These are phyloP conservation scores for Alternaria panax DNA, from an alignment of 2,329 filamentous ascomycete species.

Conservation along the genomic window DNA sequence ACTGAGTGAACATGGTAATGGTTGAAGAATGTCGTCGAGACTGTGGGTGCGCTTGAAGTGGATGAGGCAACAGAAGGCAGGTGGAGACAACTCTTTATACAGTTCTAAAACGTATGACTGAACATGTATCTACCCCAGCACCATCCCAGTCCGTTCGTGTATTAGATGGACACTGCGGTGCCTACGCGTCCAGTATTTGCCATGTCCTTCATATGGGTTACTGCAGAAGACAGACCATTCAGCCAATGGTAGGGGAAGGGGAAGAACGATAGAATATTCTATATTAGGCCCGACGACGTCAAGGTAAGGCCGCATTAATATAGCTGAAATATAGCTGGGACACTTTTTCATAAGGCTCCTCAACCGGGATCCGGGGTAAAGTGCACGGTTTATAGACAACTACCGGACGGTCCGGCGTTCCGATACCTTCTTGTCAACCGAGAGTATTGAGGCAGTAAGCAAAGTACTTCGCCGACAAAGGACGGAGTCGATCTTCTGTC, in stretches of 20 bases:
- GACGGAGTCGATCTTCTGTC: background rate
- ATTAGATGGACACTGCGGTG: slow-evolving; percentile 16
- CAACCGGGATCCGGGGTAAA: slow-evolving; percentile 21
- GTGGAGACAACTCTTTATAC: slow-evolving; percentile 26
- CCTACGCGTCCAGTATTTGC: slow-evolving; percentile 17
- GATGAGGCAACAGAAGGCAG: background rate
- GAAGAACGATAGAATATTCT: slow-evolving; percentile 30
- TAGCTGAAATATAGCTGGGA: slow-evolving; percentile 11
- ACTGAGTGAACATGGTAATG: slow-evolving; percentile 34
- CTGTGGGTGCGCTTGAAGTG: slow-evolving; percentile 10
- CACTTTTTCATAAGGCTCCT: slow-evolving; percentile 13
- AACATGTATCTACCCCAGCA: background rate
- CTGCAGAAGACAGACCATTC: background rate
- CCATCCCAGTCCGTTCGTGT: slow-evolving; percentile 6
- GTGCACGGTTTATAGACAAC: slow-evolving; percentile 11
- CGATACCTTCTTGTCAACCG: background rate
- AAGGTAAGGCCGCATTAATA: slow-evolving; percentile 23
- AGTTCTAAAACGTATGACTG: background rate
- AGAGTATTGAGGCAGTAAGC: background rate
- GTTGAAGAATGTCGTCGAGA: slow-evolving; percentile 8
- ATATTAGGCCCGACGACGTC: slow-evolving; percentile 28
- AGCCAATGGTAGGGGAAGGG: slow-evolving; percentile 27
- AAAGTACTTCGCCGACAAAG: background rate
- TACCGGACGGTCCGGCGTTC: slow-evolving; percentile 21
- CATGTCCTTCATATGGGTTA: slow-evolving; percentile 20